Evolutionary conservation across 2,329 filamentous ascomycete genomes (phyloP).

Genomic region (Fusarium sp.): DNA sequence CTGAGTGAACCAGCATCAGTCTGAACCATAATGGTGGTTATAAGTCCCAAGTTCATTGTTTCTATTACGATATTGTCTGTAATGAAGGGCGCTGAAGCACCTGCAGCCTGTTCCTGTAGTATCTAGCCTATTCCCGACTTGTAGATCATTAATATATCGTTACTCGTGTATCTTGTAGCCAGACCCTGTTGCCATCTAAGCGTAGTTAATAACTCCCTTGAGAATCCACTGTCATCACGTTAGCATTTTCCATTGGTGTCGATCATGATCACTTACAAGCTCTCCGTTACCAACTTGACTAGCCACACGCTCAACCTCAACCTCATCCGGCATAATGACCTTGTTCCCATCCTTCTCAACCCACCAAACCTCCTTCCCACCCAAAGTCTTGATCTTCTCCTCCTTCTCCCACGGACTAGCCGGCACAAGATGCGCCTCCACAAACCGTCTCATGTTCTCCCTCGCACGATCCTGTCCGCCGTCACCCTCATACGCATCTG

Average conservation of each 20-base stretch:
- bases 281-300: slow-evolving; percentile 88
- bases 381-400: slow-evolving; percentile 72
- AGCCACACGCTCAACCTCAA: slow-evolving; percentile 80
- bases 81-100: background rate
- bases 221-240: slow-evolving; percentile 69
- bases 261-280: slow-evolving; percentile 60
- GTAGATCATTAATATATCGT: slow-evolving; percentile 28
- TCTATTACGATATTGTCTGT: background rate
- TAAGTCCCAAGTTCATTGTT: background rate
- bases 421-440: slow-evolving; percentile 85
- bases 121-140: background rate
- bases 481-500: slow-evolving; percentile 78
- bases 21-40: background rate
- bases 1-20: slow-evolving; percentile 22
- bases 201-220: slow-evolving; percentile 63
- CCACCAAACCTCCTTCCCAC: slow-evolving; percentile 81
- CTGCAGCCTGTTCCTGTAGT: background rate
- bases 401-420: slow-evolving; percentile 79
- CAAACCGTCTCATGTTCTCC: slow-evolving; percentile 81
- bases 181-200: slow-evolving; percentile 9
- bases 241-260: background rate
- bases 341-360: slow-evolving; percentile 74
- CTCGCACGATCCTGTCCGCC: slow-evolving; percentile 81
- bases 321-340: slow-evolving; percentile 80
- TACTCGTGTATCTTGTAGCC: slow-evolving; percentile 24